Percentiles rank a stretch among this genome's conserved stretches.
These are phyloP conservation scores for Exophiala sp. DNA, from an alignment of 2,329 filamentous ascomycete genomes.

Conservation along the genomic window DNA sequence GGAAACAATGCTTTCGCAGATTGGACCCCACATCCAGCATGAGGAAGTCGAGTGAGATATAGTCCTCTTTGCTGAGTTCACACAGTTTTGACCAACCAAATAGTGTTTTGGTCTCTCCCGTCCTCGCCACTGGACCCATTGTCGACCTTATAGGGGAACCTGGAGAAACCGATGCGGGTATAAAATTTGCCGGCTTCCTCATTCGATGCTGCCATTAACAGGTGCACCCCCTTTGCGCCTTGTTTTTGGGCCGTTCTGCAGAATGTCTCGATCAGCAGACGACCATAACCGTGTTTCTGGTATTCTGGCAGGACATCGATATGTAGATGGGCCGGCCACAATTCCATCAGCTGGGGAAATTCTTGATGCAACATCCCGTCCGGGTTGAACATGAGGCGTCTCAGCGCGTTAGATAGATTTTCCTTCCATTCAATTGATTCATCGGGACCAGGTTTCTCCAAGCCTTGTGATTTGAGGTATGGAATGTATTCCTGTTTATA, in stretches of 20 bases:
- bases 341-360: slow-evolving; percentile 17
- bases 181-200: slow-evolving; percentile 24
- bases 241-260: slow-evolving; percentile 5
- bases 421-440: slow-evolving; percentile 13
- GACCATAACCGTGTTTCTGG: slow-evolving; percentile 23
- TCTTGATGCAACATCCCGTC: slow-evolving; percentile 18
- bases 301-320: slow-evolving; percentile 22
- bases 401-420: slow-evolving; percentile 20
- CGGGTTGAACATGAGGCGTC: slow-evolving; percentile 21
- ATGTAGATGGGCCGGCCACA: slow-evolving; percentile 26
- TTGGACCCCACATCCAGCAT: too few relatives aligned
- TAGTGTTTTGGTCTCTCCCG: slow-evolving; percentile 19
- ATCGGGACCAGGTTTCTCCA: slow-evolving; percentile 14
- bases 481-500: slow-evolving; percentile 16
- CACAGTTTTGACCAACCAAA: slow-evolving; percentile 22
- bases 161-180: slow-evolving; percentile 21
- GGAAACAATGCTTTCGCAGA: too few relatives aligned
- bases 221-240: slow-evolving; percentile 18
- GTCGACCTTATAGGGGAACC: slow-evolving; percentile 22
- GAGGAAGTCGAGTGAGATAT: too few relatives aligned
- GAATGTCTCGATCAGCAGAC: slow-evolving; percentile 19
- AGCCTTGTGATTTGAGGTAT: slow-evolving; percentile 11
- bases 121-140: slow-evolving; percentile 20
- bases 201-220: slow-evolving; percentile 25
- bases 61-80: not conserved